A percentile compares a stretch with the other conserved stretches of the same genome.
Conservation (phyloP, 441 rosid species). For the Raphanus hybrid region DNA sequence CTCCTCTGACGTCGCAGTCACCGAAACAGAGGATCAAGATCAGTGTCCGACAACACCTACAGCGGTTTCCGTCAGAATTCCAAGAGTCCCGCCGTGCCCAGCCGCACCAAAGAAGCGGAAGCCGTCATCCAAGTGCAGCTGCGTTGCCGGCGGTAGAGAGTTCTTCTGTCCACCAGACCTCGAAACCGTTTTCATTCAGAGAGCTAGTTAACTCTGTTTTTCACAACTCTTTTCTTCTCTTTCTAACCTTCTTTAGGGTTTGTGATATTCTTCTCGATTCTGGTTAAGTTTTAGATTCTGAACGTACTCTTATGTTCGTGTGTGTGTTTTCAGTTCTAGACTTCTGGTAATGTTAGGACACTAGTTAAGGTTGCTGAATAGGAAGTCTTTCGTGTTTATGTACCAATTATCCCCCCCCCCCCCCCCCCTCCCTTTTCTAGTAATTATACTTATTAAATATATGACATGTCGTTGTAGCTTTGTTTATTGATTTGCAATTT, state of each 20-base stretch:
- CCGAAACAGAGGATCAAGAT: constrained; percentile 46
- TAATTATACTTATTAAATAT: neutral
- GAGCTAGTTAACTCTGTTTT: constrained; percentile 31
- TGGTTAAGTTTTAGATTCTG: constrained; percentile 8
- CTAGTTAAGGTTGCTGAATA: constrained; percentile 22
- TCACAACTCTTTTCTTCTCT: neutral
- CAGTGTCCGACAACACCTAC: constrained; percentile 75
- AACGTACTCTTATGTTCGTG: neutral
- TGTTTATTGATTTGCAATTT: neutral
- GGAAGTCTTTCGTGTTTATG: constrained; percentile 21
- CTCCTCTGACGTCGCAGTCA: constrained; percentile 38
- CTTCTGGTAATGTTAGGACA: constrained; percentile 25
- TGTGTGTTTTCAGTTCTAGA: neutral
- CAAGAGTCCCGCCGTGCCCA: constrained; percentile 57
- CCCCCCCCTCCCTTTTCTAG: neutral
- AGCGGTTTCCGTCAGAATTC: constrained; percentile 63
- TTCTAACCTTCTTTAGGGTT: constrained; percentile 13
- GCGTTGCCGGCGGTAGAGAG: constrained; percentile 46
- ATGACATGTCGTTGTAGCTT: neutral
- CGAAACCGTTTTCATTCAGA: constrained; percentile 70
- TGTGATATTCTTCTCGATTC: constrained; percentile 1
- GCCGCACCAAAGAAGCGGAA: constrained; percentile 88
- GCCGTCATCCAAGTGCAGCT: constrained; percentile 62
- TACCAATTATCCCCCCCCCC: constrained; percentile 2
- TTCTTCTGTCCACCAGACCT: constrained; percentile 89